phyloP scores from a whole-genome alignment of 345 rosid species.

The Salix udensis region DNA sequence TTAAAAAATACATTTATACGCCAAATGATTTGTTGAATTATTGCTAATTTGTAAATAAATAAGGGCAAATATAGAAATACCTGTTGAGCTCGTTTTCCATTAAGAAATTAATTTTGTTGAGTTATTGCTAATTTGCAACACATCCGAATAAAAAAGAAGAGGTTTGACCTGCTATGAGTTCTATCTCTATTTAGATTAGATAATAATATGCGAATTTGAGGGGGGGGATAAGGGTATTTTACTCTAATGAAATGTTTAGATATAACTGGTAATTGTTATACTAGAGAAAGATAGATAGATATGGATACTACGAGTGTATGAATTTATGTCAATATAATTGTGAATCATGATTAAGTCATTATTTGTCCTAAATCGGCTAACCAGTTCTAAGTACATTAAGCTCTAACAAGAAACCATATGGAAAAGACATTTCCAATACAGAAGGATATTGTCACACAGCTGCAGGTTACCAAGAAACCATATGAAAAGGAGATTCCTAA shows the following conservation, averaged over 20 bases:
- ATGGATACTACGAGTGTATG: not conserved
- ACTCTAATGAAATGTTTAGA: not conserved
- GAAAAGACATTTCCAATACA: not conserved
- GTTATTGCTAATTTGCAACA: no score
- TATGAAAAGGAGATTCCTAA: not conserved
- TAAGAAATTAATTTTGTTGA: not conserved
- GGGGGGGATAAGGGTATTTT: not conserved
- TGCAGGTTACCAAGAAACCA: not conserved
- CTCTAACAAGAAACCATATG: not conserved
- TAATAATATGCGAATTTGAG: not conserved
- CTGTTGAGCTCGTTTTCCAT: not conserved
- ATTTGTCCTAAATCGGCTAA: not conserved
- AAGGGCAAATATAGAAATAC: not conserved
- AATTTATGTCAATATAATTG: not conserved
- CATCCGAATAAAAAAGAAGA: not conserved
- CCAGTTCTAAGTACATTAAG: not conserved
- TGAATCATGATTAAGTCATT: not conserved
- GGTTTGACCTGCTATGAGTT: not conserved
- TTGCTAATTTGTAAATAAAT: not conserved
- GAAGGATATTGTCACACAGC: not conserved
- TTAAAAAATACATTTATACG: not conserved
- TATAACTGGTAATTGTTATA: no score
- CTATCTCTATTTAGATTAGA: not conserved
- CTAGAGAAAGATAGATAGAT: no score
- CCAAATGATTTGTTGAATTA: not conserved